phyloP scores from a whole-genome alignment of 352 stramenopile species.

The Lagenidium giganteum region DNA sequence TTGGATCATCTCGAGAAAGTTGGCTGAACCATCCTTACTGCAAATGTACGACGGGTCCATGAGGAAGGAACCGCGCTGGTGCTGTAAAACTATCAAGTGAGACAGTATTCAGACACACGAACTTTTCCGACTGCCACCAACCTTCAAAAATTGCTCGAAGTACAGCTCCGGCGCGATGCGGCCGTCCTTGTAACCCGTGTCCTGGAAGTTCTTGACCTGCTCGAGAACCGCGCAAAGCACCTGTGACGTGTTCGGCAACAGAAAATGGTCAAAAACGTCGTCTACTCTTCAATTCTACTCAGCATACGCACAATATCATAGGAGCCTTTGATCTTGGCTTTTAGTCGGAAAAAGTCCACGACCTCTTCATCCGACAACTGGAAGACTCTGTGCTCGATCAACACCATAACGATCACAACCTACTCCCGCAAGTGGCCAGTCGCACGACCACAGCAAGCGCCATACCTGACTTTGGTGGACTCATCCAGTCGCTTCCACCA shows the following conservation, averaged over 20 bases:
- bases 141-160: slow-evolving; percentile 49
- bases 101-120: neutral
- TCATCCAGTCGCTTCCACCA: slow-evolving; percentile 49
- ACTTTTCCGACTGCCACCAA: too few relatives aligned
- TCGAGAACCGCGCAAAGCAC: slow-evolving; percentile 79
- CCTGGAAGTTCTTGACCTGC: slow-evolving; percentile 83
- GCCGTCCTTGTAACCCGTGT: slow-evolving; percentile 85
- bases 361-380: slow-evolving; percentile 79
- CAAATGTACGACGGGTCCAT: slow-evolving; percentile 26
- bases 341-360: slow-evolving; percentile 56
- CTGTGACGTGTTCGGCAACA: too few relatives aligned
- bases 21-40: slow-evolving; percentile 17
- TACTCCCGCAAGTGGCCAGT: too few relatives aligned
- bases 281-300: neutral
- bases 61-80: slow-evolving; percentile 34
- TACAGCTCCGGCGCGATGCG: slow-evolving; percentile 56
- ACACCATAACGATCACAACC: too few relatives aligned
- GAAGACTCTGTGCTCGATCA: slow-evolving; percentile 58
- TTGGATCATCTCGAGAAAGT: slow-evolving; percentile 42
- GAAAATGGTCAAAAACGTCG: too few relatives aligned
- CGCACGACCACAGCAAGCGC: neutral
- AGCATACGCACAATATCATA: slow-evolving; percentile 71
- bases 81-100: slow-evolving; percentile 11
- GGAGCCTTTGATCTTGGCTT: slow-evolving; percentile 82
- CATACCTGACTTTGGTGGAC: slow-evolving; percentile 29